Conservation (phyloP, 2,329 filamentous ascomycete species). For the Claviceps sp. region DNA sequence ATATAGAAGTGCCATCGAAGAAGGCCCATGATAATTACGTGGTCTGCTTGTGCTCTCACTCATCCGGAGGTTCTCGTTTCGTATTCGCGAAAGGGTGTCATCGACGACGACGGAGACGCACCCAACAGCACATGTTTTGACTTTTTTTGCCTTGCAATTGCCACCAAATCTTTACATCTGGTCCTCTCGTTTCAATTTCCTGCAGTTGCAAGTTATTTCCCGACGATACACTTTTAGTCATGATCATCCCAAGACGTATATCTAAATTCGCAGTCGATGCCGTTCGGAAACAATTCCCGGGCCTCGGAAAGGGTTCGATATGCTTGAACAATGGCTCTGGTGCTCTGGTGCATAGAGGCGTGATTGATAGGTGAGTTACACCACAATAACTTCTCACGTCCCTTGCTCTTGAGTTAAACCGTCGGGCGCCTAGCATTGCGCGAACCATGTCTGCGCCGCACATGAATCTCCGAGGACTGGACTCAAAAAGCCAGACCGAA, state of each 20-base stretch:
- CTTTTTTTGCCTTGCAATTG: too few species aligned
- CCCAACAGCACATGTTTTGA: too few species aligned
- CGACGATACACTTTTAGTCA: background rate
- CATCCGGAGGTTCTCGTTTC: too few species aligned
- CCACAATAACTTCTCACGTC: too few species aligned
- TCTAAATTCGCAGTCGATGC: background rate
- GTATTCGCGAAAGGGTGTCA: too few species aligned
- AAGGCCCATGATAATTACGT: too few species aligned
- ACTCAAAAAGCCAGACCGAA: slow-evolving; percentile 5
- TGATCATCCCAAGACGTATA: background rate
- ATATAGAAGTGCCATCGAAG: too few species aligned
- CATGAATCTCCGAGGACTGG: slow-evolving; percentile 6
- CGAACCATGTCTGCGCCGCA: slow-evolving; percentile 6
- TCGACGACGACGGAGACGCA: too few species aligned
- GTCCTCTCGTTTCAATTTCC: background rate
- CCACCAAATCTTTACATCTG: background rate
- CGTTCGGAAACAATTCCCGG: slow-evolving; percentile 1
- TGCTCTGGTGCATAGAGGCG: slow-evolving; percentile 1
- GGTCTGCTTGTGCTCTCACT: too few species aligned
- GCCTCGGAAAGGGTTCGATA: background rate
- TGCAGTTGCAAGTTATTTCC: background rate
- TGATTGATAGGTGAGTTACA: slow-evolving; percentile 1
- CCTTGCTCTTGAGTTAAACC: background rate
- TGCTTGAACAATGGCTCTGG: slow-evolving; percentile 5
- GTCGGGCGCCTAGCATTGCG: background rate